phyloP scores from a whole-genome alignment of 768 basidiomycete species.

The Chalciporus piperatus region DNA sequence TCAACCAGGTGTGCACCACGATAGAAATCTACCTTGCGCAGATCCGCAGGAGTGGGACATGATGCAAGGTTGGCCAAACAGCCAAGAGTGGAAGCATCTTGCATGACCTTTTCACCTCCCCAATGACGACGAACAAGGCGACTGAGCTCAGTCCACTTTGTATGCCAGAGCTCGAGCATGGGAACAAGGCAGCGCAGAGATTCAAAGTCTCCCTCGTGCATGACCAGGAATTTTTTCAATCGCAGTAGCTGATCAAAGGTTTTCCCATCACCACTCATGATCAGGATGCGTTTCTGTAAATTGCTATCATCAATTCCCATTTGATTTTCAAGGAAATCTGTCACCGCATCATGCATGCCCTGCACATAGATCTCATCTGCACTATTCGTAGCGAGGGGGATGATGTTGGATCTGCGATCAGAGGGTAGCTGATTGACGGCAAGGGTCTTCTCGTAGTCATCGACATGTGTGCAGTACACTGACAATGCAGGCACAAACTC shows the following conservation, averaged over 20 bases:
- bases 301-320: neutral
- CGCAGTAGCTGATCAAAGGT: neutral
- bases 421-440: neutral
- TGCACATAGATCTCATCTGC: neutral
- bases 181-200: neutral
- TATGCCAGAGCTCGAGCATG: neutral
- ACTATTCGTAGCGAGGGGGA: neutral
- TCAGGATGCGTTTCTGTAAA: neutral
- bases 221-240: neutral
- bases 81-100: neutral
- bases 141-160: slow-evolving; percentile 1
- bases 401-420: too few relatives aligned
- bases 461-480: neutral
- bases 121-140: neutral
- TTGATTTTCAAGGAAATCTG: neutral
- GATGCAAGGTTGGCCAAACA: neutral
- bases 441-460: neutral
- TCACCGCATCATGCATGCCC: neutral
- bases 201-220: neutral
- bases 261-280: neutral
- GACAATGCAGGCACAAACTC: neutral
- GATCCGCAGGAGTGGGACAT: slow-evolving; percentile 22
- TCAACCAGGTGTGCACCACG: slow-evolving; percentile 18
- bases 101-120: neutral
- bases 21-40: slow-evolving; percentile 28